Base-by-base conservation (phyloP, 2,329 filamentous ascomycete genomes). In the Pestalotiopsis sp. region DNA sequence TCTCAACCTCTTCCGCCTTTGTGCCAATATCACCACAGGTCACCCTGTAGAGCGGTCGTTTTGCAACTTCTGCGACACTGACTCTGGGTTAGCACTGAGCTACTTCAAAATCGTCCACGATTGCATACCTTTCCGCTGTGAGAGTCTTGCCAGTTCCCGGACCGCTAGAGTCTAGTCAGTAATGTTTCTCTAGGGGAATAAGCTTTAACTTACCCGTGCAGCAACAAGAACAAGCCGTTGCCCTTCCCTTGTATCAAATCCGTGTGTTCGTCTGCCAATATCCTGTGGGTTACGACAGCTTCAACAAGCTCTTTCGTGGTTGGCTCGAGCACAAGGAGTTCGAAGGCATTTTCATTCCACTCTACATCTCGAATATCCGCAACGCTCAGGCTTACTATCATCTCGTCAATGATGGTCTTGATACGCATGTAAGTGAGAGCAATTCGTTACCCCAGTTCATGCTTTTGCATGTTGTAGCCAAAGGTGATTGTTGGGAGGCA, bases 11-110 rank as follows among this genome's bases (percentile, higher is more conserved):
- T 7, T 78, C 80, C 79, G 77, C 66, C 4, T 70, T 67, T 25
- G 72, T 74, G 1, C 78, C 78, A 1, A 80, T 71, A 39, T 80
- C 77, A 23, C 78, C 77, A 1, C 74, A 72, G 17, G 72, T 72
- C 14, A 81, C 74, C 9, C 70, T 73, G 68, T 80, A 82, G 2
- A 82, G 75, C 7, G 78, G 80, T 25, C 75, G 77, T 57, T 77
- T 68, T 20, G 79, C 76, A 11, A 77, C 70, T 56, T 82, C 80
- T 0, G 81, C 81, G 0, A 82, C 77, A 38, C 75, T 68, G 5
- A 1, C 4, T 6, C 4, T 6, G 23, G 23, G 23, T 23, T 23
- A 23, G 23, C 23, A 2, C 2, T 23, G 23, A 3, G 23, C 23
- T 23, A 23, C 23, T 23, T 23, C 23, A 23, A 2, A 23, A 23